Percentiles rank a stretch among this genome's conserved stretches.
These are phyloP conservation scores for Pythium folliculosum DNA, from an alignment of 352 stramenopile species.

Conservation along the genomic window DNA sequence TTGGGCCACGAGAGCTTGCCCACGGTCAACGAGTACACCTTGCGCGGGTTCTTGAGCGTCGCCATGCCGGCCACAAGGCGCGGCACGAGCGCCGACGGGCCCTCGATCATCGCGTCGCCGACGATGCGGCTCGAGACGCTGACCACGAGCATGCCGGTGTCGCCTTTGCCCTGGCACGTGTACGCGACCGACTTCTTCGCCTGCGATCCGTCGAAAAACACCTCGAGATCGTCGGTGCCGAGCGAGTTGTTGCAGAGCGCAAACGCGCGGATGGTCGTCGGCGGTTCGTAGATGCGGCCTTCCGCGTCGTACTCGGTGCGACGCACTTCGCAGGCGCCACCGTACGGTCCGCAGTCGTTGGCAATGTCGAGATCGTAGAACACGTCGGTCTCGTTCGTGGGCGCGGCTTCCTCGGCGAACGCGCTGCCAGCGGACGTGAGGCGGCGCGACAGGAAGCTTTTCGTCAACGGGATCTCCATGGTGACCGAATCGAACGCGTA, in stretches of 20 bases:
- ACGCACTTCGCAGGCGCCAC: slow-evolving; percentile 14
- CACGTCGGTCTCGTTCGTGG: slow-evolving; percentile 16
- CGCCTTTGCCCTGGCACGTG: slow-evolving; percentile 12
- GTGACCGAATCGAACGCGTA: slow-evolving; percentile 22
- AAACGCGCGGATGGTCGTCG: slow-evolving; percentile 15
- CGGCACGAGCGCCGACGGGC: background rate
- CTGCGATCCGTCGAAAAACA: slow-evolving; percentile 12
- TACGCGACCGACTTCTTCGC: slow-evolving; percentile 32
- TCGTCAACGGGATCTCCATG: slow-evolving; percentile 15
- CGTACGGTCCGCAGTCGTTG: slow-evolving; percentile 21
- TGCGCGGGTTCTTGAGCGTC: slow-evolving; percentile 40
- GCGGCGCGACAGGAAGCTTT: slow-evolving; percentile 12
- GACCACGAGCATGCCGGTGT: slow-evolving; percentile 42
- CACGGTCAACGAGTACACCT: slow-evolving; percentile 49
- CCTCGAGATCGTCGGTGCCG: slow-evolving; percentile 16
- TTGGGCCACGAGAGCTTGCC: slow-evolving; percentile 40
- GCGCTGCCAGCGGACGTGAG: slow-evolving; percentile 1
- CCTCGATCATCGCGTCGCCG: slow-evolving; percentile 36
- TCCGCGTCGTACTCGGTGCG: slow-evolving; percentile 18
- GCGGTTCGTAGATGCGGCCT: slow-evolving; percentile 13
- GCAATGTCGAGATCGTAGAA: slow-evolving; percentile 28
- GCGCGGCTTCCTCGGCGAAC: slow-evolving; percentile 3
- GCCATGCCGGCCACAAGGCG: slow-evolving; percentile 20
- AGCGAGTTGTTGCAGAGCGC: slow-evolving; percentile 20
- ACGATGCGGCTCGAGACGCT: slow-evolving; percentile 44